A percentile compares a stretch with the other conserved stretches of the same genome.
phyloP scores from a whole-genome alignment of 2,329 filamentous ascomycete genomes.

The Chrysoporthe austroafricana region DNA sequence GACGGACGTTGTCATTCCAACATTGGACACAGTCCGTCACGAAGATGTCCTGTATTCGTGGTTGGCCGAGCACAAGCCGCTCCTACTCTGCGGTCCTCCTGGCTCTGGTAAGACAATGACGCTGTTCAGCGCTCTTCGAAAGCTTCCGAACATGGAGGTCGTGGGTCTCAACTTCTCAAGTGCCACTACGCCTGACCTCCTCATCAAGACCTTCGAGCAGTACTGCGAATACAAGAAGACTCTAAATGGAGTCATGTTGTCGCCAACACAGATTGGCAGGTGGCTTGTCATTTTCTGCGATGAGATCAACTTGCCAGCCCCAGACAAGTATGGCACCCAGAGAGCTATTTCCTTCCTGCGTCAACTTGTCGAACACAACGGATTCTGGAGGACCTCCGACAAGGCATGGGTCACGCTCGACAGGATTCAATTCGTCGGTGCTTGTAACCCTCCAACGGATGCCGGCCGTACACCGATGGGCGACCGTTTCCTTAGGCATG shows the following conservation, averaged over 20 bases:
- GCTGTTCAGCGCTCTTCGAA: constrained; percentile 93
- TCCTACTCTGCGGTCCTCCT: constrained; percentile 93
- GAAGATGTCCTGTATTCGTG: constrained; percentile 99
- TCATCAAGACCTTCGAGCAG: constrained; percentile 99
- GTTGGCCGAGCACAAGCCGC: constrained; percentile 97
- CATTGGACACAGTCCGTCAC: constrained; percentile 93
- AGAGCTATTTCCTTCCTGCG: constrained; percentile 96
- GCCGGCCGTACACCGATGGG: constrained; percentile 94
- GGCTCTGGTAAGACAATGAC: constrained; percentile 99
- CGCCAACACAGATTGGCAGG: constrained; percentile 92
- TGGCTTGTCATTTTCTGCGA: constrained; percentile 99
- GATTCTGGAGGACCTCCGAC: constrained; percentile 97
- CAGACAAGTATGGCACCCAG: constrained; percentile 97
- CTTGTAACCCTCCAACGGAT: constrained; percentile 97
- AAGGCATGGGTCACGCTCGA: constrained; percentile 98
- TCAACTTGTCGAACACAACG: constrained; percentile 97
- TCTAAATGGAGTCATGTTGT: constrained; percentile 91
- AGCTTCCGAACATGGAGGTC: constrained; percentile 98
- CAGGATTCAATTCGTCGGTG: constrained; percentile 97
- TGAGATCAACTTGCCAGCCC: constrained; percentile 97
- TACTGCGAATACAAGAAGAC: constrained; percentile 99
- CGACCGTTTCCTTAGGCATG: constrained; percentile 90
- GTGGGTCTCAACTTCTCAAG: constrained; percentile 99
- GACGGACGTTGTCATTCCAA: constrained; percentile 98
- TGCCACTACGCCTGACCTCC: constrained; percentile 93